Percentiles rank a stretch among this genome's conserved stretches.
phyloP scores from a whole-genome alignment of 2,329 filamentous ascomycete genomes.

The Epichloe festucae region DNA sequence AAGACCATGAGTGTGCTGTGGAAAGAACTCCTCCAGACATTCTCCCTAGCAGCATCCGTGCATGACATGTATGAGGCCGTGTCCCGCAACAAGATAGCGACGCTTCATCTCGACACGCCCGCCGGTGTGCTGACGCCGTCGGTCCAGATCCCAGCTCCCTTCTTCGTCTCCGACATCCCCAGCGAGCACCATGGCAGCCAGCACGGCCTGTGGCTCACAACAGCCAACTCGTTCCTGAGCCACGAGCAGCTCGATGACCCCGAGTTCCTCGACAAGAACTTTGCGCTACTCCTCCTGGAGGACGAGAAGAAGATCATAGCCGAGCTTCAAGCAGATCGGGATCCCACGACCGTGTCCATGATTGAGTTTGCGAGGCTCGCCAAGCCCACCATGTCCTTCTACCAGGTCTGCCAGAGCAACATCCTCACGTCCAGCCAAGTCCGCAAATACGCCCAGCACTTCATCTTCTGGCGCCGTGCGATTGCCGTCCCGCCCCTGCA shows the following conservation, averaged over 20 bases:
- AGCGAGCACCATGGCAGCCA: conserved; percentile 54
- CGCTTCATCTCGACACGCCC: conserved; percentile 58
- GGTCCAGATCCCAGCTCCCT: conserved; percentile 51
- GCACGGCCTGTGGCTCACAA: conserved; percentile 75
- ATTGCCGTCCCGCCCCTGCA: conserved; percentile 86
- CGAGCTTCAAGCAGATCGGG: conserved; percentile 63
- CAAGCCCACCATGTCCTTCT: conserved; percentile 54
- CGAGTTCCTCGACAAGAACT: conserved; percentile 67
- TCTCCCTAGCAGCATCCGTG: conserved; percentile 70
- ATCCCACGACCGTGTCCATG: conserved; percentile 63
- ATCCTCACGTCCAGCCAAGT: conserved; percentile 69
- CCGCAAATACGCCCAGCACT: conserved; percentile 77
- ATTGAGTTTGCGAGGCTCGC: conserved; percentile 70
- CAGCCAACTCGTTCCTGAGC: conserved; percentile 60
- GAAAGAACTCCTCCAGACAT: conserved; percentile 57
- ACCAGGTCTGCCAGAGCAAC: conserved; percentile 57
- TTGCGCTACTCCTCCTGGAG: conserved; percentile 71
- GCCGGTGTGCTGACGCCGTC: conserved; percentile 47
- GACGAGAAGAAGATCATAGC: conserved; percentile 64
- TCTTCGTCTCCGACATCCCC: conserved; percentile 62
- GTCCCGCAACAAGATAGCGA: conserved; percentile 74
- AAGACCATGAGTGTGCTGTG: conserved; percentile 54
- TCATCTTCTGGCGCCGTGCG: conserved; percentile 91
- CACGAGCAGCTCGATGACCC: conserved; percentile 56
- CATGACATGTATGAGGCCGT: conserved; percentile 72